Base-by-base conservation (phyloP, 2,329 filamentous ascomycete genomes). In the Lasiodiplodia citricola region DNA sequence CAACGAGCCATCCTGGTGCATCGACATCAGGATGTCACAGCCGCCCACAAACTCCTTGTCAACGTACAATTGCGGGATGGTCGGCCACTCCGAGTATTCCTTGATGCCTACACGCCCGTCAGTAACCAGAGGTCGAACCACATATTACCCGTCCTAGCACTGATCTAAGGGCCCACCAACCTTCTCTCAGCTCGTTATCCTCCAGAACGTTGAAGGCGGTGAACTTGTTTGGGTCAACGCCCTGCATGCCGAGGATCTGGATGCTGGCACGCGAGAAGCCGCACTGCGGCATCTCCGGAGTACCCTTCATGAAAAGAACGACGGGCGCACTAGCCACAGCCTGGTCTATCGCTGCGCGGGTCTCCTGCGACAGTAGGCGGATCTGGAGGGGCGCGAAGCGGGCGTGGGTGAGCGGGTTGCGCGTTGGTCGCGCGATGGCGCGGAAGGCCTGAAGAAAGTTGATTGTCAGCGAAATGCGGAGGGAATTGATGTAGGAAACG, bases 231-330 rank as follows among this genome's bases (percentile, higher is more conserved):
- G 96, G 96, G 83, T 98, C 92, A 71, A 99, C 94, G 72, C 96
- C 96, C 83, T 99, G 95, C 76, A 97, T 83, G 69, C 95, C 93
- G 72, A 99, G 86, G 75, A 99, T 94, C 85, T 98, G 94, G 79
- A 99, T 97, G 79, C 88, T 93, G 67, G 95, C 95, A 75, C 94
- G 89, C 69, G 95, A 98, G 86, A 97, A 99, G 56, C 96, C 96
- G 82, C 96, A 99, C 81, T 97, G 94, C 23, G 96, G 96, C 70
- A 89, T 93, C 83, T 97, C 94, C 69, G 96, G 96, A 1, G 96
- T 98, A 70, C 96, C 96, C 85, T 99, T 99, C 96, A 99, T 99
- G 86, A 99, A 99, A 68, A 99, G 87, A 0, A 99, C 96, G 0
- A 99, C 95, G 2, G 95, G 95, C 0, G 94, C 92, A 0, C 94